Percentiles rank a stretch among this genome's conserved stretches.
Conservation (phyloP, 495 filamentous ascomycete species). For the Pseudomonodictys pantanalensis region DNA sequence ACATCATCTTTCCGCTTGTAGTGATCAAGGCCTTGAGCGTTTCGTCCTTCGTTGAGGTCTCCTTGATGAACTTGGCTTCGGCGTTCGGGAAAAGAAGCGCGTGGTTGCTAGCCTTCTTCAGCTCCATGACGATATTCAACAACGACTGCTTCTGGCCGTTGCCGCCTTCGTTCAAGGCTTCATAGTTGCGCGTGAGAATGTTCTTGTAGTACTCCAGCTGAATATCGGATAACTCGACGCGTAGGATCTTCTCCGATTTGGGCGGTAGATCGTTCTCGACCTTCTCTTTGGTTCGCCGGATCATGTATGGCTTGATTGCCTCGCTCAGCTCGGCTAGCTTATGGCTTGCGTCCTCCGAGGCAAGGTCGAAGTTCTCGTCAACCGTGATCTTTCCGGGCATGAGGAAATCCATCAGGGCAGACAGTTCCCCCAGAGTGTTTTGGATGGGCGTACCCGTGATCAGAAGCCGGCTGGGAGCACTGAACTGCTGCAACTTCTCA, state of each 20-base stretch:
- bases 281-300: conserved; percentile 94
- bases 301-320: conserved; percentile 82
- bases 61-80: conserved; percentile 79
- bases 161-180: conserved; percentile 83
- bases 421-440: conserved; percentile 89
- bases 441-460: conserved; percentile 98
- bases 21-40: conserved; percentile 85
- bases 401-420: conserved; percentile 89
- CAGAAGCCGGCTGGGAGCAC: conserved; percentile 77
- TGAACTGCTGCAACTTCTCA: conserved; percentile 76
- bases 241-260: conserved; percentile 98
- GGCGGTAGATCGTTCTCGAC: conserved; percentile 94
- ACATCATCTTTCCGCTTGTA: conserved; percentile 98
- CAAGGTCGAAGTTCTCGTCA: conserved; percentile 83
- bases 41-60: conserved; percentile 76
- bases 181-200: conserved; percentile 94
- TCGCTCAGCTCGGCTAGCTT: conserved; percentile 69
- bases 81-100: conserved; percentile 95
- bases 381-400: conserved; percentile 85
- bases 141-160: conserved; percentile 88
- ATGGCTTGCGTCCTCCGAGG: conserved; percentile 62
- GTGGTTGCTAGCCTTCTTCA: conserved; percentile 98
- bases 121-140: conserved; percentile 99
- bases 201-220: conserved; percentile 99
- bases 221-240: conserved; percentile 90